Conservation (phyloP, 164 flowering plant genomes). For the Cinnamomum micranthum region DNA sequence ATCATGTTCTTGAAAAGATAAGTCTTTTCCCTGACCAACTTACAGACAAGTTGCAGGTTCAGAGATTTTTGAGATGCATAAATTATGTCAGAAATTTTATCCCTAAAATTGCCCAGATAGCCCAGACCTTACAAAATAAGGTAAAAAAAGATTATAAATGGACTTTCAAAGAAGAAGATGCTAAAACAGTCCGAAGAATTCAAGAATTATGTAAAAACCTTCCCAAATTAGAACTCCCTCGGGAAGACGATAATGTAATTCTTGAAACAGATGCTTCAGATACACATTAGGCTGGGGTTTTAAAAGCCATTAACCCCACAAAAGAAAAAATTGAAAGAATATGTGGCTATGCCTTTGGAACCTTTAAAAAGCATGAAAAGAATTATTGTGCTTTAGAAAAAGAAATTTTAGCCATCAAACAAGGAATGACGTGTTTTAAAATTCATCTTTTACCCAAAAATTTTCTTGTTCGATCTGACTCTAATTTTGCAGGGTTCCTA, state of each 20-base stretch:
- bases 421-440: neutral
- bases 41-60: neutral
- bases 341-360: no score
- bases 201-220: neutral
- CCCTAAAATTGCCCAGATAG: rapidly evolving
- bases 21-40: rapidly evolving
- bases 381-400: no score
- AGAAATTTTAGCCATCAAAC: neutral
- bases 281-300: neutral
- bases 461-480: neutral
- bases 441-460: neutral
- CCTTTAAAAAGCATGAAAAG: no score
- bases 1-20: neutral
- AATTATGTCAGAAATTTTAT: neutral
- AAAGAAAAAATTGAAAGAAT: neutral
- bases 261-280: neutral
- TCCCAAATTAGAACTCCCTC: neutral
- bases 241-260: neutral
- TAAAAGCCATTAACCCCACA: neutral
- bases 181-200: rapidly evolving
- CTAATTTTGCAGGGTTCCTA: neutral
- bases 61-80: neutral
- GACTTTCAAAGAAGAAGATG: neutral
- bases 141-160: neutral
- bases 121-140: neutral